Base-by-base conservation (phyloP, 257 asterid species). In the Marsdenia floribunda region DNA sequence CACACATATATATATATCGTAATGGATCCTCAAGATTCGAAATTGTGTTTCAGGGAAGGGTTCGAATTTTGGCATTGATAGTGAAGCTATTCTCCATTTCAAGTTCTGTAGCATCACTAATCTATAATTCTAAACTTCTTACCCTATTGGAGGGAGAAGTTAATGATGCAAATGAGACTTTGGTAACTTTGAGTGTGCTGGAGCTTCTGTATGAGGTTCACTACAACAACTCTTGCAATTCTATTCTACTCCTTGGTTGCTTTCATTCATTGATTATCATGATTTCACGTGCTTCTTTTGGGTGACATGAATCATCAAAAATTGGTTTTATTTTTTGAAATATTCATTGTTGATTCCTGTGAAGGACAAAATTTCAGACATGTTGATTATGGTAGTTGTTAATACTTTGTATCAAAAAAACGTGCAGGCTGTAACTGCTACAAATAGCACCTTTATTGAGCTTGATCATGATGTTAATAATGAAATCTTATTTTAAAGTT, bases 31-130 rank as follows among this genome's bases (percentile, higher is more conserved):
- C 12, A n/a, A 8, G 4, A 53, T 52, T 54, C 3, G 4, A 26
- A 61, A 5, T 47, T 75, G 16, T 26, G 72, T 69, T 86, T 73
- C 85, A 92, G 99, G 98, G 89, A 84, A 85, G 96, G 83, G 93
- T 95, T 77, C 89, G 98, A 73, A 75, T 92, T 74, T 86, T 95
- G 57, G 96, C 96, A 77, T 85, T 92, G 91, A 85, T 95, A 75
- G 97, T 89, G 92, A 90, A 85, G 87, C 91, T 95, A 75, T 95
- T 95, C 91, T 92, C 99, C 46, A 77, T 86, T 75, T 92, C 99
- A 57, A 86, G 86, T 78, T 77, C 88, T 22, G 85, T 92, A 79
- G 99, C 99, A 76, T 84, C 92, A 54, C 82, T 78, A 82, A 83
- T 92, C 75, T 85, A 82, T 61, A 83, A 84, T 68, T 89, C 96